Percentiles rank a stretch among this genome's conserved stretches.
Conservation (phyloP, 1,139 yeast genomes). For the Hansenula anomala region DNA sequence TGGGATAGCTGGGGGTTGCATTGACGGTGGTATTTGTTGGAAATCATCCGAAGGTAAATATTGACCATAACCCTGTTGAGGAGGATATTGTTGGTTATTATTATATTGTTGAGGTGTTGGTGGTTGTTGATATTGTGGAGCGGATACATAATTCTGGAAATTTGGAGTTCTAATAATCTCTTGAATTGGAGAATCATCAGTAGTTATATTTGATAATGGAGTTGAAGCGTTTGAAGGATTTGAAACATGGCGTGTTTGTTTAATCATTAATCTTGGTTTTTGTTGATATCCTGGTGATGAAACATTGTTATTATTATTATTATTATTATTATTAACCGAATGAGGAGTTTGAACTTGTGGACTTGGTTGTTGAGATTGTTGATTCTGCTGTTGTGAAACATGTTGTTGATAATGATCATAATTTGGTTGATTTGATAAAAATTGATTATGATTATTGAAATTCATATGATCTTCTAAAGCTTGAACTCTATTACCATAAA, state of each 20-base stretch:
- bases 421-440: neutral
- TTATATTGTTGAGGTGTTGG: no score
- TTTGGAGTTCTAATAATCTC: constrained; percentile 13
- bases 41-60: constrained; percentile 2
- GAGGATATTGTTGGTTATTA: neutral
- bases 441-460: constrained; percentile 1
- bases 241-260: constrained; percentile 24
- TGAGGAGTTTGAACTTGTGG: neutral
- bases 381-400: constrained; percentile 4
- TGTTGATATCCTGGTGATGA: neutral
- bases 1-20: no score
- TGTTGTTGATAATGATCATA: neutral
- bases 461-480: constrained; percentile 3
- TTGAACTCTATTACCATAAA: constrained; percentile 48
- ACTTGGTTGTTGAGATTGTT: constrained; percentile 2
- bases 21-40: neutral
- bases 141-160: neutral
- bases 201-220: neutral
- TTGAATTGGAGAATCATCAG: constrained; percentile 15
- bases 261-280: constrained; percentile 26
- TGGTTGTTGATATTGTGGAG: neutral
- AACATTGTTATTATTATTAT: no score
- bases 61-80: no score
- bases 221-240: constrained; percentile 4
- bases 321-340: no score